A percentile compares a stretch with the other conserved stretches of the same genome.
These are phyloP conservation scores for Candida albicans DNA, from an alignment of 1,139 yeast species.

Conservation along the genomic window DNA sequence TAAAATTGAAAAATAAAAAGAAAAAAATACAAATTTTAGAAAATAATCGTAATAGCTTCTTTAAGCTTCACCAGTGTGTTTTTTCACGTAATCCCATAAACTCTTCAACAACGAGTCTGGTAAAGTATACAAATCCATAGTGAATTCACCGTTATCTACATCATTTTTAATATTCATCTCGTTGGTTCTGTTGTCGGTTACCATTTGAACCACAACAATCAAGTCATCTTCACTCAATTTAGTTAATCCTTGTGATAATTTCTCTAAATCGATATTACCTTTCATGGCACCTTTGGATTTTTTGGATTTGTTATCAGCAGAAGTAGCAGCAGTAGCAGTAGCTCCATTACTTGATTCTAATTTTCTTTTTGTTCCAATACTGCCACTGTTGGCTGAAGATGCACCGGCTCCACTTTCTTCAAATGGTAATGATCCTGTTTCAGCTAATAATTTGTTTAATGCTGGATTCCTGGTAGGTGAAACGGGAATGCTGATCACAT, in stretches of 20 bases:
- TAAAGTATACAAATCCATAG: constrained; percentile 90
- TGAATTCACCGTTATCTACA: constrained; percentile 95
- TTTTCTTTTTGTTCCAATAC: constrained; percentile 13
- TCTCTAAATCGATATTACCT: constrained; percentile 82
- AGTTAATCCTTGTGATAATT: constrained; percentile 85
- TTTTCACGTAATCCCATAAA: constrained; percentile 91
- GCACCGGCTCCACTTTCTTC: constrained; percentile 23
- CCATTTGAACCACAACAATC: constrained; percentile 95
- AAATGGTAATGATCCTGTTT: constrained; percentile 77
- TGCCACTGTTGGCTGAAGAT: constrained; percentile 5
- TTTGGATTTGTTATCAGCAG: constrained; percentile 49
- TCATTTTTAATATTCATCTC: constrained; percentile 97
- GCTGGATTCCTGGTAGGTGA: constrained; percentile 63
- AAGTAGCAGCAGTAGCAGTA: constrained; percentile 21
- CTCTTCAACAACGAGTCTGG: constrained; percentile 91
- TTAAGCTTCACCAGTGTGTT: constrained; percentile 49
- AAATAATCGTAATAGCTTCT: not conserved
- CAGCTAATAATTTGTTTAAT: constrained; percentile 69
- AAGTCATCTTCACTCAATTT: constrained; percentile 90
- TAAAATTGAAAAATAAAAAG: not conserved
- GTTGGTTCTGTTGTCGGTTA: constrained; percentile 90
- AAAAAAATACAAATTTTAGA: not conserved
- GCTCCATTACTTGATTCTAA: constrained; percentile 17
- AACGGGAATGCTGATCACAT: constrained; percentile 66
- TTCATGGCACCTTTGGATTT: constrained; percentile 64